phyloP scores from a whole-genome alignment of 108 stramenopile species.

The Nitzschia inconspicua region DNA sequence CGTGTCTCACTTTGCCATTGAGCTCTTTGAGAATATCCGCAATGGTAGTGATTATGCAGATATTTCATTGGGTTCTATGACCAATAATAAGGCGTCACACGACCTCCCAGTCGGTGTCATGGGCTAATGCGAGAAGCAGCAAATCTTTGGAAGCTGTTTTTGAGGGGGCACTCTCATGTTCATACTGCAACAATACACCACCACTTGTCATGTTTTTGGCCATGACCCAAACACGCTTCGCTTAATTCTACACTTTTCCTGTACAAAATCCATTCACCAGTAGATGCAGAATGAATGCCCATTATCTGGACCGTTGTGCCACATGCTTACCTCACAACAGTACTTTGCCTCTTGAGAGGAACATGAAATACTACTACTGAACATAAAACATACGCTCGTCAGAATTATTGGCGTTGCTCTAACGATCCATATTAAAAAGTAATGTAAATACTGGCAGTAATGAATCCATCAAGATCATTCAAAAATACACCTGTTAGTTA shows the following conservation, averaged over 20 bases:
- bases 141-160: not conserved
- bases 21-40: constrained; percentile 9
- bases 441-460: not conserved
- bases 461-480: not conserved
- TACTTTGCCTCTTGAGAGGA: too few relatives aligned
- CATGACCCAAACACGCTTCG: too few relatives aligned
- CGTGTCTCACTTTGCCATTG: constrained; percentile 23
- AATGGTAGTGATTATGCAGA: not conserved
- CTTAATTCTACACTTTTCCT: too few relatives aligned
- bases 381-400: too few relatives aligned
- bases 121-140: not conserved
- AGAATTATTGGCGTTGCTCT: too few relatives aligned
- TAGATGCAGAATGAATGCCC: too few relatives aligned
- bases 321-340: too few relatives aligned
- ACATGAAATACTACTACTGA: too few relatives aligned
- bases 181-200: not conserved
- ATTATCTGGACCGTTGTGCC: too few relatives aligned
- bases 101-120: constrained; percentile 18
- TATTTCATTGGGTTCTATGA: not conserved
- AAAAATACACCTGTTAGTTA: not conserved
- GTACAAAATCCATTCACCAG: too few relatives aligned
- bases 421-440: not conserved
- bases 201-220: too few relatives aligned
- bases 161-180: not conserved
- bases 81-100: not conserved